Base-by-base conservation (phyloP, 148 eudicot genomes). In the Chenopodium album region DNA sequence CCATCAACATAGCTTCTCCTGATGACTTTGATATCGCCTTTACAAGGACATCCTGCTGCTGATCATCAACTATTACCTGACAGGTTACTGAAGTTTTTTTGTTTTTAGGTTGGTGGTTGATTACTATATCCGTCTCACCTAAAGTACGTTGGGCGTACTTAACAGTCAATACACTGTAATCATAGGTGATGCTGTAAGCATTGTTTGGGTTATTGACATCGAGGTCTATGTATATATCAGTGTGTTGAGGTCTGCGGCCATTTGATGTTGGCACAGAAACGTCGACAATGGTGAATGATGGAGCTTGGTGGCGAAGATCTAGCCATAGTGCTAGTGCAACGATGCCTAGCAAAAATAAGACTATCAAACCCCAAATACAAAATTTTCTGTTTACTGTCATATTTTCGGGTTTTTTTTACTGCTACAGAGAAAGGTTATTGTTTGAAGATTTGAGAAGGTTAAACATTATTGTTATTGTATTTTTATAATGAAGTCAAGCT, bases 311-410 rank as follows among this genome's bases (percentile, higher is more conserved):
- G 73, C 80, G 80, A 23, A 66, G 44, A 17, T 29, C 72, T 31
- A 78, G 46, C 81, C 81, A 66, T 47, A 78, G 64, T 1, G 47
- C 81, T 50, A 78, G 46, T 66, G 74, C 47, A 67, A 78, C 28
- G 64, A 68, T 0, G 31, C 59, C 28, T 1, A 78, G 7, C 48
- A 68, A 13, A 9, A 44, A 26, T 28, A 68, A 4, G 9, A 68
- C 3, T 1, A 66, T 10, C 17, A 66, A 0, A 9, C 48, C 23
- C 73, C 71, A 50, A 11, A 28, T 26, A 26, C 0, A 16, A 20
- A 8, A 26, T 12, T 26, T 67, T 47, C 12, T 44, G 41, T 62
- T 44, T 48, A 37, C 44, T 14, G 34, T 26, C 72, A 28, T 50
- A 34, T 3, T 48, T 28, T 67, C 29, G 44, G 34, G 4, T 50